These are phyloP conservation scores for Diaporthe nobilis DNA, from an alignment of 2,329 filamentous ascomycete genomes.

Conservation along the genomic window DNA sequence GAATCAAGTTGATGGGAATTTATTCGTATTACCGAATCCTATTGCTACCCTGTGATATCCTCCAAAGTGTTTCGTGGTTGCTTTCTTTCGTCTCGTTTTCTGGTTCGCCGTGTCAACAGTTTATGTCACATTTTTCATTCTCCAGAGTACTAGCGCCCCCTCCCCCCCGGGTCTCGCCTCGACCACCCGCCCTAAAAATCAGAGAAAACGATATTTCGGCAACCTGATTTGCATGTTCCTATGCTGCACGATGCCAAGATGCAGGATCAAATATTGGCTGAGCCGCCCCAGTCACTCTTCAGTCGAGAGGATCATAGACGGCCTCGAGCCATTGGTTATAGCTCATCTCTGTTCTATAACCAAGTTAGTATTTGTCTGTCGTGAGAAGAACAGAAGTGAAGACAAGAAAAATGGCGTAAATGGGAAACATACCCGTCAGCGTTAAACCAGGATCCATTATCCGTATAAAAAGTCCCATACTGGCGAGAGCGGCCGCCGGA, in stretches of 20 bases:
- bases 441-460: neutral
- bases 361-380: neutral
- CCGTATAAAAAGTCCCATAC: neutral
- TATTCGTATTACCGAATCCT: neutral
- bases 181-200: too few species aligned
- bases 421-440: neutral
- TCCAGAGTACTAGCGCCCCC: neutral
- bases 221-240: neutral
- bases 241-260: neutral
- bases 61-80: neutral
- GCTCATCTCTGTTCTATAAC: neutral
- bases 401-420: neutral
- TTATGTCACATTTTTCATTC: neutral
- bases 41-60: neutral
- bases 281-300: neutral
- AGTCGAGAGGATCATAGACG: slow-evolving; percentile 9
- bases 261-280: neutral
- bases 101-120: neutral
- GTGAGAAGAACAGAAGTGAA: neutral
- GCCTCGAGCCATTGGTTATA: neutral
- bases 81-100: neutral
- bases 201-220: neutral
- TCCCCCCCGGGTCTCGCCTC: too few species aligned
- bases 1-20: neutral
- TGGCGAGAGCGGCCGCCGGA: neutral